A percentile compares a stretch with the other conserved stretches of the same genome.
Conservation (phyloP, 805 yeast genomes). For the Candida palmyrensis region DNA sequence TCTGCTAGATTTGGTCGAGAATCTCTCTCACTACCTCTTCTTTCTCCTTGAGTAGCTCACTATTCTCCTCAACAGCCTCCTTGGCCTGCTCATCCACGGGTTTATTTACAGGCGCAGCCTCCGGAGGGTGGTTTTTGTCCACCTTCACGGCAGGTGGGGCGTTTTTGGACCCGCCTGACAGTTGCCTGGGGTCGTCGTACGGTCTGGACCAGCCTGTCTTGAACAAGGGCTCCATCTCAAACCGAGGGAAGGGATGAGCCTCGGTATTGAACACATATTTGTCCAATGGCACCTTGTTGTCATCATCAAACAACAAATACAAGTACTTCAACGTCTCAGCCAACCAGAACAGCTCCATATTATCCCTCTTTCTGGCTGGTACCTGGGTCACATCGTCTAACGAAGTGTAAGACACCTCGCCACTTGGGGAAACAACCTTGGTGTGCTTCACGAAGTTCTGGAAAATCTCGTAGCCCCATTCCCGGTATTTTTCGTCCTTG, state of each 20-base stretch:
- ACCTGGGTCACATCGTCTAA: conserved; percentile 57
- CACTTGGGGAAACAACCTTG: conserved; percentile 36
- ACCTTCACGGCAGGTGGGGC: conserved; percentile 1
- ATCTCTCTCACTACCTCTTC: conserved; percentile 22
- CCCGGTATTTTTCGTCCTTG: conserved; percentile 72
- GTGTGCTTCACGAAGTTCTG: conserved; percentile 61
- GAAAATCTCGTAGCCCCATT: conserved; percentile 88
- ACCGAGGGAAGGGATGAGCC: conserved; percentile 87
- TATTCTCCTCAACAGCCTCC: conserved; percentile 32
- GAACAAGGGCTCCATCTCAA: conserved; percentile 47
- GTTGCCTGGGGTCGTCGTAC: conserved; percentile 15
- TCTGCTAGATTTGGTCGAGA: neutral
- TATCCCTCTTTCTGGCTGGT: conserved; percentile 58
- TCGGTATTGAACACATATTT: conserved; percentile 83
- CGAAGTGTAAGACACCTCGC: conserved; percentile 52
- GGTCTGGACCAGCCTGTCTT: conserved; percentile 59
- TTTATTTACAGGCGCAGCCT: conserved; percentile 39
- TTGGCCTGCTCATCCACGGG: conserved; percentile 27
- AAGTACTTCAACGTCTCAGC: conserved; percentile 90
- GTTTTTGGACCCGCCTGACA: conserved; percentile 1
- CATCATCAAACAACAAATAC: conserved; percentile 70
- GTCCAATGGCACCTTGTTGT: conserved; percentile 57
- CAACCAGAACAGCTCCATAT: conserved; percentile 89
- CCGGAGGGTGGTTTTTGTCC: conserved; percentile 26
- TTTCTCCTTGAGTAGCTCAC: conserved; percentile 22